phyloP scores from a whole-genome alignment of 371 early-diverging fungal species.

The Hamiltosporidium tvaerminnensis region DNA sequence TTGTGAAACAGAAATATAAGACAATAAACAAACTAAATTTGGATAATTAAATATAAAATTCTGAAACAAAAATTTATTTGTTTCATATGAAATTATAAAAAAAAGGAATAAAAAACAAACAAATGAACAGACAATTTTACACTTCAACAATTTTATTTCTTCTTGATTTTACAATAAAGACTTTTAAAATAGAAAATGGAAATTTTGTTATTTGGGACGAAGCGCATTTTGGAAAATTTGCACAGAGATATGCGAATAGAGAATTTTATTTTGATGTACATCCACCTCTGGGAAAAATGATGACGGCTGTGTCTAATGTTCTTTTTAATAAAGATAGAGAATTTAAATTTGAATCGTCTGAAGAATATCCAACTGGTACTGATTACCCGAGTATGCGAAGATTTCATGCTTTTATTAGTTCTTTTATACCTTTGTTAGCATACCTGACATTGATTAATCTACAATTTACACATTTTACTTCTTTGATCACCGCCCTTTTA shows the following conservation, averaged over 20 bases:
- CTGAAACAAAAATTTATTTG: too few relatives aligned
- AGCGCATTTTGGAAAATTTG: conserved; percentile 95
- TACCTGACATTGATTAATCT: conserved; percentile 71
- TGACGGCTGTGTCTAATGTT: conserved; percentile 73
- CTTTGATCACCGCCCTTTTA: not conserved
- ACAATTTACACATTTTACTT: conserved; percentile 45
- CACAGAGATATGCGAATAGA: conserved; percentile 64
- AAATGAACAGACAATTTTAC: not conserved
- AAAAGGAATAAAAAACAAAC: not conserved
- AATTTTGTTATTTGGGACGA: conserved; percentile 62
- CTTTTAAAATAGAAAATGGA: conserved; percentile 47
- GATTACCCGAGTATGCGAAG: conserved; percentile 75
- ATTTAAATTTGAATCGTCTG: conserved; percentile 73
- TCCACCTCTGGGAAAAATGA: conserved; percentile 94
- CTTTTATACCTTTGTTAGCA: conserved; percentile 73
- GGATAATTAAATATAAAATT: too few relatives aligned
- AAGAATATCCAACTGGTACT: conserved; percentile 63
- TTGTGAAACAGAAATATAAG: too few relatives aligned
- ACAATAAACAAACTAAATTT: too few relatives aligned
- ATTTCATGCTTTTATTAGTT: conserved; percentile 58
- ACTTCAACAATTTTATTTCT: conserved; percentile 26
- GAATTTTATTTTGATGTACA: conserved; percentile 96
- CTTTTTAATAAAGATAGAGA: conserved; percentile 71
- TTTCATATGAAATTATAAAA: not conserved
- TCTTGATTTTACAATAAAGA: conserved; percentile 38